phyloP scores from a whole-genome alignment of 2,329 filamentous ascomycete genomes.

The Tolypocladium tropicale region DNA sequence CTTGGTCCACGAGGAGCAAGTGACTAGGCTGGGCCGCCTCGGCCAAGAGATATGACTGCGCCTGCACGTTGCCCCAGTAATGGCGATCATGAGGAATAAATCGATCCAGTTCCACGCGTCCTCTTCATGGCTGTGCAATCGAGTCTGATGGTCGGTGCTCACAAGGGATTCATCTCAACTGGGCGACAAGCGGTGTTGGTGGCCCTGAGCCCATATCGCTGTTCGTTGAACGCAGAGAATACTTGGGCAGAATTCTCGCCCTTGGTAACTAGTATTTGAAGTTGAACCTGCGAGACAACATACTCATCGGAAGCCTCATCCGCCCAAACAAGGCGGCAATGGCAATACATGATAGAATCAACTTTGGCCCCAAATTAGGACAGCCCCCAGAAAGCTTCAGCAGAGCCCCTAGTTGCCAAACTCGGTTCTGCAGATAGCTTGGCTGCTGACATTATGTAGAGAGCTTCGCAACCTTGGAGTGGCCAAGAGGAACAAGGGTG shows the following conservation, averaged over 20 bases:
- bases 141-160: constrained; percentile 35
- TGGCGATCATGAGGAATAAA: too few relatives aligned
- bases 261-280: neutral
- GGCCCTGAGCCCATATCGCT: neutral
- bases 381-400: too few relatives aligned
- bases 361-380: neutral
- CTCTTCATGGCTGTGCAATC: constrained; percentile 40
- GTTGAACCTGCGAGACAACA: too few relatives aligned
- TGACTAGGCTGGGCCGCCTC: constrained; percentile 39
- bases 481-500: neutral
- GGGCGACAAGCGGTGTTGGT: neutral
- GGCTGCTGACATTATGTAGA: neutral
- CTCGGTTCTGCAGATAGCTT: neutral
- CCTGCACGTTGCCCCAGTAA: neutral
- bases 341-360: neutral
- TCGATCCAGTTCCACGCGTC: too few relatives aligned
- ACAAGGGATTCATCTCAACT: constrained; percentile 43
- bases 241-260: neutral
- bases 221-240: neutral
- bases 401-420: neutral
- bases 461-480: neutral
- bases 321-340: neutral
- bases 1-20: constrained; percentile 38
- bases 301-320: neutral
- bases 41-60: too few relatives aligned